phyloP scores from a whole-genome alignment of 2,329 filamentous ascomycete species.

The Hysterium pulicare region DNA sequence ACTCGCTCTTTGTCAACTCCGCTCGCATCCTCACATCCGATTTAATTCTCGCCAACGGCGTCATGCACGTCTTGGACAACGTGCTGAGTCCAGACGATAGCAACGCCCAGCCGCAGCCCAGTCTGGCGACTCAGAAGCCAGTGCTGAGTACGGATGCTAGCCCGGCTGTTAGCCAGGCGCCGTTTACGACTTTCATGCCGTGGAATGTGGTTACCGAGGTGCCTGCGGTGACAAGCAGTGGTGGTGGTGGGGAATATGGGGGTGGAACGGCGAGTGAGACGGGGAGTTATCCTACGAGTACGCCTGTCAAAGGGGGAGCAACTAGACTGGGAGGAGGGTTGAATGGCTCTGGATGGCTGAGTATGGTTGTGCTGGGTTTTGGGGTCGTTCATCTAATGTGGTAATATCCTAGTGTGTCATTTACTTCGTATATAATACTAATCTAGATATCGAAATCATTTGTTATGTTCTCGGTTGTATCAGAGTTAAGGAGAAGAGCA shows the following conservation, averaged over 20 bases:
- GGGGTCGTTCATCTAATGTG: too few species aligned
- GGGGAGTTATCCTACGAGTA: too few species aligned
- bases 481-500: too few species aligned
- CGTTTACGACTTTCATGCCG: slow-evolving; percentile 2
- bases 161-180: background rate
- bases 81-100: slow-evolving; percentile 26
- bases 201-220: background rate
- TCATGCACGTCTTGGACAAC: slow-evolving; percentile 53
- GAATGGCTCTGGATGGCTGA: too few species aligned
- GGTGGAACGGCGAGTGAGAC: background rate
- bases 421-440: too few species aligned
- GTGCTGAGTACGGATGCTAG: background rate
- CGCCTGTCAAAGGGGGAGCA: too few species aligned
- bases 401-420: too few species aligned
- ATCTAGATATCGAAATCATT: too few species aligned
- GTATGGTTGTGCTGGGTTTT: too few species aligned
- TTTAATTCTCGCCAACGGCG: slow-evolving; percentile 44
- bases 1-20: slow-evolving; percentile 43
- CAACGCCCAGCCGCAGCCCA: background rate
- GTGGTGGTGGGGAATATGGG: background rate
- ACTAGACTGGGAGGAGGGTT: too few species aligned
- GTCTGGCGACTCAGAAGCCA: background rate
- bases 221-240: background rate
- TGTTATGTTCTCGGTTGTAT: too few species aligned
- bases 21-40: slow-evolving; percentile 42